A percentile compares a stretch with the other conserved stretches of the same genome.
Conservation (phyloP, 164 flowering plant genomes). For the Pachysandra terminalis region DNA sequence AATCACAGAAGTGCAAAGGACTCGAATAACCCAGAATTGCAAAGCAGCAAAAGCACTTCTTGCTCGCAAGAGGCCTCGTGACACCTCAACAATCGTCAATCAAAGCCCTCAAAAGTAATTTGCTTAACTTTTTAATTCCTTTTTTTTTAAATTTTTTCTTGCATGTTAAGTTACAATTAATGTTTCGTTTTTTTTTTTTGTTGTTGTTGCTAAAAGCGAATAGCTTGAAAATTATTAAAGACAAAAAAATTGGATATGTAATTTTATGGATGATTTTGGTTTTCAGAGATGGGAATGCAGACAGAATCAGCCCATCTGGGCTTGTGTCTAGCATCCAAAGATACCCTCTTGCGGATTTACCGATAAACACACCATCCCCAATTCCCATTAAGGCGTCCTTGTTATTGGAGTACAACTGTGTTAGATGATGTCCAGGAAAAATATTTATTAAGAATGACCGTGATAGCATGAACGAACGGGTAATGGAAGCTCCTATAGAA, state of each 20-base stretch:
- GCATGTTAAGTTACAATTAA: background rate
- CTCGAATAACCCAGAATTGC: conserved; percentile 65
- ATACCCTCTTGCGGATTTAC: conserved; percentile 44
- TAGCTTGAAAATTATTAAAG: no score
- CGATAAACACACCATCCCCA: conserved; percentile 28
- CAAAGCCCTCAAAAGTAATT: conserved; percentile 3
- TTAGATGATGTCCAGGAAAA: conserved; percentile 10
- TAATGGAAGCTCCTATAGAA: background rate
- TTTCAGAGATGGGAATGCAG: conserved; percentile 23
- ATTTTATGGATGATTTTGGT: background rate
- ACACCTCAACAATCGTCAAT: background rate
- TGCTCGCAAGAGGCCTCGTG: conserved; percentile 55
- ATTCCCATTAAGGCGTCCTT: conserved; percentile 5
- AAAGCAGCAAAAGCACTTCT: conserved; percentile 79
- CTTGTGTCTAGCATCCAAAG: conserved; percentile 18
- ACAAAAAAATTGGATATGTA: background rate
- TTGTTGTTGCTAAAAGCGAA: background rate
- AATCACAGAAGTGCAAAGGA: conserved; percentile 47
- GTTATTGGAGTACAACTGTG: conserved; percentile 3
- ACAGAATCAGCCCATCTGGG: conserved; percentile 6
- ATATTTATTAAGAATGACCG: conserved; percentile 4
- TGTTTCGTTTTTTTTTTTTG: background rate
- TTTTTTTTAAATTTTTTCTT: background rate
- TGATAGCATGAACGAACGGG: conserved; percentile 3
- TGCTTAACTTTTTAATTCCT: background rate